phyloP scores from a whole-genome alignment of 192 early-diverging fungal genomes.

The Podila epicladia region DNA sequence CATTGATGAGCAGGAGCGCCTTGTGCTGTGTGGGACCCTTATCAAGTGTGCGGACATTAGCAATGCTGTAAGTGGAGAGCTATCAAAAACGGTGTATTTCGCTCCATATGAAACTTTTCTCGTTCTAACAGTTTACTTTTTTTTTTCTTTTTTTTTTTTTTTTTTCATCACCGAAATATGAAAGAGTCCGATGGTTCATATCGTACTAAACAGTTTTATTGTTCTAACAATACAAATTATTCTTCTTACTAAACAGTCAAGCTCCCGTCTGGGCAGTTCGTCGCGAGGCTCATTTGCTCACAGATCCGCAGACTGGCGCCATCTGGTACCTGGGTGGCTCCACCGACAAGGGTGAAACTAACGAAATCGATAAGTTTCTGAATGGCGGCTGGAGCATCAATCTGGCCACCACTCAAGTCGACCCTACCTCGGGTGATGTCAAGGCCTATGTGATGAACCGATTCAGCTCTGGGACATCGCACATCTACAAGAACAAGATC shows the following conservation, averaged over 20 bases:
- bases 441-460: not conserved
- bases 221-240: not conserved
- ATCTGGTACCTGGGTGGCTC: constrained; percentile 40
- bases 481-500: constrained; percentile 12
- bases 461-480: constrained; percentile 31
- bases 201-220: not conserved
- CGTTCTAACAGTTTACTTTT: not conserved
- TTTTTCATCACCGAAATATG: not conserved
- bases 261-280: constrained; percentile 20
- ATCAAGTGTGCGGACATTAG: constrained; percentile 89
- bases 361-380: constrained; percentile 32
- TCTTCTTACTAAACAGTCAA: constrained; percentile 3
- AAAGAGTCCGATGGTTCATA: not conserved
- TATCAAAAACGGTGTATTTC: no score
- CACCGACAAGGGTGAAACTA: not conserved
- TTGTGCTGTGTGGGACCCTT: constrained; percentile 71
- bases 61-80: constrained; percentile 65
- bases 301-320: constrained; percentile 23
- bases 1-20: constrained; percentile 64
- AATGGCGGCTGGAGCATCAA: constrained; percentile 31
- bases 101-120: not conserved
- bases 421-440: not conserved
- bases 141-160: not conserved
- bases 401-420: constrained; percentile 4
- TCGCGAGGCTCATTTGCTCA: constrained; percentile 23